A percentile compares a stretch with the other conserved stretches of the same genome.
phyloP scores from a whole-genome alignment of 306 rosid genomes.

The Dryas alaskensis region DNA sequence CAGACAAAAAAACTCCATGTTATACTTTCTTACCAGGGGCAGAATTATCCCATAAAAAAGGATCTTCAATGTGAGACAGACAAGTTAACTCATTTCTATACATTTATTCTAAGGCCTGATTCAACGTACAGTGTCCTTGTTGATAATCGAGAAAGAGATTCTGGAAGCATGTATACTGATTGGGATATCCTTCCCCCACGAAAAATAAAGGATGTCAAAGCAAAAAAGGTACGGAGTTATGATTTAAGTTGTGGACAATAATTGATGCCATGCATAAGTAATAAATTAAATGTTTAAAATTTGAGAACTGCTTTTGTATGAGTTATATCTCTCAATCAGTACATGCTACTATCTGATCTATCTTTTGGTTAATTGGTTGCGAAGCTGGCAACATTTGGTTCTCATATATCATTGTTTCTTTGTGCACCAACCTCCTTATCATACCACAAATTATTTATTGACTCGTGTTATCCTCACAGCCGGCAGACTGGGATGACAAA shows the following conservation, averaged over 20 bases:
- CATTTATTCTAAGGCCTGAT: slow-evolving; percentile 89
- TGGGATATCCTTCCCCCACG: slow-evolving; percentile 94
- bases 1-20: slow-evolving; percentile 91
- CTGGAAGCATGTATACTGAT: slow-evolving; percentile 81
- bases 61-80: slow-evolving; percentile 90
- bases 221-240: slow-evolving; percentile 25
- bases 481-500: slow-evolving; percentile 83
- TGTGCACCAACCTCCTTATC: slow-evolving; percentile 11
- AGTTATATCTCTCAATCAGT: not conserved
- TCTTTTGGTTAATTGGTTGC: too few species aligned
- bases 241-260: not conserved
- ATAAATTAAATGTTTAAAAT: not conserved
- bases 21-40: slow-evolving; percentile 90
- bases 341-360: not conserved
- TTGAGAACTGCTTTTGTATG: not conserved
- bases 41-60: slow-evolving; percentile 88
- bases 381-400: too few species aligned
- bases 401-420: slow-evolving; percentile 2
- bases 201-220: slow-evolving; percentile 73
- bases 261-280: not conserved
- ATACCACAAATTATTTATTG: not conserved
- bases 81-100: slow-evolving; percentile 91
- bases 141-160: slow-evolving; percentile 90
- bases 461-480: slow-evolving; percentile 42
- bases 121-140: slow-evolving; percentile 77